phyloP scores from a whole-genome alignment of 805 yeast species.

The Pichia phayaonensis region DNA sequence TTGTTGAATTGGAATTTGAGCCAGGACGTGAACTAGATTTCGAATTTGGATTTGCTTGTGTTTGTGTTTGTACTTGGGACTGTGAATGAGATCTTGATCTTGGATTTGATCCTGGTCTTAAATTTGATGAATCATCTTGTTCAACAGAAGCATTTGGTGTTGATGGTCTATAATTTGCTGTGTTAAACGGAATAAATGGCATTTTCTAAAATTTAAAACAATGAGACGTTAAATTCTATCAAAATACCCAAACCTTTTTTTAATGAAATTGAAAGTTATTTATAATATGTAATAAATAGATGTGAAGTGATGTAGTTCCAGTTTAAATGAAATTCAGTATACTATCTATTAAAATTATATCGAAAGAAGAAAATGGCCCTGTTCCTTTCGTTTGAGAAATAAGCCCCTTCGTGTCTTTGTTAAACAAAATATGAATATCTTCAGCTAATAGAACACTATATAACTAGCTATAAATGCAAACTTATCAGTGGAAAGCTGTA shows the following conservation, averaged over 20 bases:
- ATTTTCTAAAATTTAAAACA: neutral
- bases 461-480: neutral
- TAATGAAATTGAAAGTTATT: too few species aligned
- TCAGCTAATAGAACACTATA: neutral
- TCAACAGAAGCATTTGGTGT: neutral
- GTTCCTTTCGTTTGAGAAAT: neutral
- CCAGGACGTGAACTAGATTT: neutral
- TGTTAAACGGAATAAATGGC: constrained; percentile 7
- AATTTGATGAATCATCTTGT: neutral
- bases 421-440: neutral
- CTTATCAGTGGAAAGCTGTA: neutral
- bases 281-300: too few species aligned
- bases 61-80: neutral
- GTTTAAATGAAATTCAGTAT: too few species aligned
- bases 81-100: neutral
- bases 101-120: neutral
- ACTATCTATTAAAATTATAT: neutral
- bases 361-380: neutral
- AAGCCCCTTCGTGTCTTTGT: neutral
- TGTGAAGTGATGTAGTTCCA: too few species aligned
- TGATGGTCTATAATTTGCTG: neutral
- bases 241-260: neutral
- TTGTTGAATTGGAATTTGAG: neutral
- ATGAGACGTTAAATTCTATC: neutral
- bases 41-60: neutral